phyloP scores from a whole-genome alignment of 2,329 filamentous ascomycete genomes.

The Stagonosporopsis rhizophila region DNA sequence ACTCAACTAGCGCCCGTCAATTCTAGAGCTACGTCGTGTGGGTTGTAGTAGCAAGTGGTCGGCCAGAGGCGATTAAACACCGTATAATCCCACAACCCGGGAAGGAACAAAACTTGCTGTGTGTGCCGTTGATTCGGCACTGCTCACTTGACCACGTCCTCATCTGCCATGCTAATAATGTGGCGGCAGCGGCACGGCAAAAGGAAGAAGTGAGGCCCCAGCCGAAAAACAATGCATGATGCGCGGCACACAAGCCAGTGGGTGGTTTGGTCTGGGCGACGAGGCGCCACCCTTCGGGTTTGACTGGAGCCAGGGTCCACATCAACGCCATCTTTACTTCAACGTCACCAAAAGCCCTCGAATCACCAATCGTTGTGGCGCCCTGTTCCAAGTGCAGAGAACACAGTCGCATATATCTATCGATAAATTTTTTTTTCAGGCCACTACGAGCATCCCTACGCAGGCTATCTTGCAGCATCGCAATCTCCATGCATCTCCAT shows the following conservation, averaged over 20 bases:
- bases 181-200: constrained; percentile 29
- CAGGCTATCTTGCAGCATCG: constrained; percentile 5
- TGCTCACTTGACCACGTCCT: neutral
- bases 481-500: constrained; percentile 19
- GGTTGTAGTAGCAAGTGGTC: neutral
- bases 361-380: constrained; percentile 18
- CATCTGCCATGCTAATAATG: constrained; percentile 13
- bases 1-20: neutral
- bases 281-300: constrained; percentile 14
- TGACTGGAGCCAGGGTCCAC: constrained; percentile 21
- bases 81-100: too few species aligned
- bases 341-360: constrained; percentile 17
- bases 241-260: constrained; percentile 29
- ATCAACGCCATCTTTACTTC: constrained; percentile 14
- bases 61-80: too few species aligned
- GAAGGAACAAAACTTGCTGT: neutral
- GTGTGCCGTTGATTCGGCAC: neutral
- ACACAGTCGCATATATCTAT: constrained; percentile 39
- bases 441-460: constrained; percentile 9
- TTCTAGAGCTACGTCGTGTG: neutral
- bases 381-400: constrained; percentile 28
- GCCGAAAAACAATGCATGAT: constrained; percentile 13
- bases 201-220: constrained; percentile 26
- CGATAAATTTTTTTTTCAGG: constrained; percentile 12
- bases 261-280: constrained; percentile 22